Evolutionary conservation across 306 rosid genomes (phyloP), one percentile per base, ranked within the genome.

Genomic region (Prunus campanulata): DNA sequence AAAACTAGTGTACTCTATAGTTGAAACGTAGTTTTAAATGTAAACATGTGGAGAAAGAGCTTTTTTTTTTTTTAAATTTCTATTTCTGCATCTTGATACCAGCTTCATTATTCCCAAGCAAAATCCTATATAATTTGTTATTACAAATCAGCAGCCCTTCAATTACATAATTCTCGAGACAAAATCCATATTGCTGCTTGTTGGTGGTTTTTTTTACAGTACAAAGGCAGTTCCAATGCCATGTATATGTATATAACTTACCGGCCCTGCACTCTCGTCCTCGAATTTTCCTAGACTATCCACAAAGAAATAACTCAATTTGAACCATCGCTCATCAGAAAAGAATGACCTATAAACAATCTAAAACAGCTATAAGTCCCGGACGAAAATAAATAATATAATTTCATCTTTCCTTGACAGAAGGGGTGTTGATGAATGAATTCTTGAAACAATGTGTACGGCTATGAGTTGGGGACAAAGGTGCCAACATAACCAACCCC

Each of bases 401-500:
- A 62, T 57, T 19, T 68, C 72, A 74, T 78, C 81, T 72, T 83
- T 66, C 56, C 22, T 46, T 74, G 48, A 61, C 14, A 63, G 72
- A 80, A 65, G 29, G 56, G 48, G 68, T 44, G 80, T 66, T 72
- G 62, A 32, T 61, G 47, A 57, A 44, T 10, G 27, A 64, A 35
- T 25, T n/a, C 74, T 69, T 64, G 61, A 25, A 59, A 55, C 59
- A 11, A 9, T 46, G 16, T 78, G n/a, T 18, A 82, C 56, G 76
- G 16, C 77, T 87, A 88, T 62, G 89, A 82, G 67, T 60, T 90
- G 15, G 97, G 88, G 80, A 90, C 90, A 74, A 84, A 86, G 75
- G 89, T 86, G 49, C 98, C 98, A 8, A 95, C 85, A 72, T 90
- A 90, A 74, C 98, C 98, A 70, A 94, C 30, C 55, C 98, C 98